Evolutionary conservation across 768 basidiomycete genomes (phyloP).

Genomic region (Pleurotus salmoneostramineus): DNA sequence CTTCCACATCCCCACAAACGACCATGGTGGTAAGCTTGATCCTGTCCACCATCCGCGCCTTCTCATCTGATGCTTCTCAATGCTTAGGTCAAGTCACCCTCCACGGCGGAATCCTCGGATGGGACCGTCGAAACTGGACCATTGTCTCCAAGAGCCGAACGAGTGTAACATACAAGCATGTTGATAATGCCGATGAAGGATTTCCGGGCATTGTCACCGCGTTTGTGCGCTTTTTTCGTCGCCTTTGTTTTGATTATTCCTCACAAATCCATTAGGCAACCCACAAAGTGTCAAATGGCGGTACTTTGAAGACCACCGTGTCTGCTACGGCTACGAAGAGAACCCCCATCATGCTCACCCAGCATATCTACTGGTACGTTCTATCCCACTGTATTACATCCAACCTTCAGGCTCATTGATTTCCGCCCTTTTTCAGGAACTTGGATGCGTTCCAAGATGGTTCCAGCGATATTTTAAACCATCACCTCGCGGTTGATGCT

Average conservation of each 20-base stretch:
- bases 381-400: too few species aligned
- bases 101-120: constrained; percentile 54
- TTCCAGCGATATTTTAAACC: too few species aligned
- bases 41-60: background rate
- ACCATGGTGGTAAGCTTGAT: constrained; percentile 36
- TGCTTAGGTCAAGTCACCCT: constrained; percentile 37
- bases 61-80: background rate
- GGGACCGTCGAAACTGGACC: constrained; percentile 57
- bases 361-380: constrained; percentile 49
- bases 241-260: background rate
- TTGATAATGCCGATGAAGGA: constrained; percentile 50
- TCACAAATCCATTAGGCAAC: constrained; percentile 33
- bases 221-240: constrained; percentile 25
- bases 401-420: too few species aligned
- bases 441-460: too few species aligned
- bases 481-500: constrained; percentile 24
- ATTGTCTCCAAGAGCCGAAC: constrained; percentile 34
- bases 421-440: too few species aligned
- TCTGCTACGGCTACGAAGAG: constrained; percentile 42
- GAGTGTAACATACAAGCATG: constrained; percentile 48
- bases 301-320: constrained; percentile 37
- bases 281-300: constrained; percentile 40
- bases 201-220: constrained; percentile 48
- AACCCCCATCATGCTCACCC: constrained; percentile 57
- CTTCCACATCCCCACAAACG: constrained; percentile 48